A percentile compares a stretch with the other conserved stretches of the same genome.
Conservation (phyloP, 306 rosid species). For the Acmispon strigosus region DNA sequence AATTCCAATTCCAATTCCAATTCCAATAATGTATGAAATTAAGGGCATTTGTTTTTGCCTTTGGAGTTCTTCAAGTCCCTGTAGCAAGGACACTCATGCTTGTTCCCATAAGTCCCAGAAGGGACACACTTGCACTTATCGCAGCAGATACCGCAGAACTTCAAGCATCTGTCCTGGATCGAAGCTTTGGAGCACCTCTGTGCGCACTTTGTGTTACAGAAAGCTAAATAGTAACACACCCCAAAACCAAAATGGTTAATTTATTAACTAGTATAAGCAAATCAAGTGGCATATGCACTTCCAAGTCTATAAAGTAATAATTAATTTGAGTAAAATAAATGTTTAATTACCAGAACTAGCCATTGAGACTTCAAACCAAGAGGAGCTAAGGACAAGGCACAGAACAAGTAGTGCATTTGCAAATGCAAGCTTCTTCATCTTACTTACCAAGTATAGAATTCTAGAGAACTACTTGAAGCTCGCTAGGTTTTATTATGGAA, state of each 20-base stretch:
- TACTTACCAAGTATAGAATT: background rate
- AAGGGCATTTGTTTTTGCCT: slow-evolving; percentile 82
- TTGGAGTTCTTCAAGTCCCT: slow-evolving; percentile 67
- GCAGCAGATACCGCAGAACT: slow-evolving; percentile 81
- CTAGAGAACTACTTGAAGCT: background rate
- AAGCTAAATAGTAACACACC: slow-evolving; percentile 22
- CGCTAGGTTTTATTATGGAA: background rate
- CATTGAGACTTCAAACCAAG: slow-evolving; percentile 37
- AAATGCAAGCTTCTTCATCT: slow-evolving; percentile 59
- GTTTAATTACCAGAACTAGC: slow-evolving; percentile 51
- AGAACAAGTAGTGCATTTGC: slow-evolving; percentile 35
- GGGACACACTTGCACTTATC: slow-evolving; percentile 76
- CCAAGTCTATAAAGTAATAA: too few species aligned
- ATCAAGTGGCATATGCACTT: background rate
- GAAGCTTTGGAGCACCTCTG: slow-evolving; percentile 68
- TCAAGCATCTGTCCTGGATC: slow-evolving; percentile 54
- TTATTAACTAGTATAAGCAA: background rate
- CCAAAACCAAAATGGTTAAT: background rate
- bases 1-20: too few species aligned
- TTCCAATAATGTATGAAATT: background rate
- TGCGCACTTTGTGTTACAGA: slow-evolving; percentile 50
- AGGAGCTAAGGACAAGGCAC: slow-evolving; percentile 51
- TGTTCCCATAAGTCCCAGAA: slow-evolving; percentile 83
- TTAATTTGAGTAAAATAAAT: too few species aligned
- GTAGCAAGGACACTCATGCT: slow-evolving; percentile 91